A percentile compares a stretch with the other conserved stretches of the same genome.
phyloP scores from a whole-genome alignment of 306 rosid species.

The Rosa lucieae region DNA sequence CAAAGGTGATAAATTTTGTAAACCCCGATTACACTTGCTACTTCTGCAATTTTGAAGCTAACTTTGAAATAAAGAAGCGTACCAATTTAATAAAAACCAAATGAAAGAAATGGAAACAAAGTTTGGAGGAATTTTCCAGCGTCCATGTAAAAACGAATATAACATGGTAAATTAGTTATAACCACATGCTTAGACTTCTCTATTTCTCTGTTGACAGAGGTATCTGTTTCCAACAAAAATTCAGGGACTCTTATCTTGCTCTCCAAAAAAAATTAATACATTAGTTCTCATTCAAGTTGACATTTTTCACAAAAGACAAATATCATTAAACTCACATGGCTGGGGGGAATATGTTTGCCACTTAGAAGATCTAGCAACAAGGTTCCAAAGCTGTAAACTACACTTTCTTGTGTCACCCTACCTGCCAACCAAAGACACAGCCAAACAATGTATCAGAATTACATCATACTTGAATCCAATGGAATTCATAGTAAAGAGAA shows the following conservation, averaged over 20 bases:
- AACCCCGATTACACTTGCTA: background rate
- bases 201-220: background rate
- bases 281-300: background rate
- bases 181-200: background rate
- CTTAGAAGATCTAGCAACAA: conserved; percentile 89
- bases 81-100: background rate
- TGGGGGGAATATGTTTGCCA: conserved; percentile 93
- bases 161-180: background rate
- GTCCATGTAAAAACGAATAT: background rate
- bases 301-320: background rate
- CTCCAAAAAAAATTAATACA: background rate
- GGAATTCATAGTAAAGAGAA: background rate
- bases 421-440: conserved; percentile 49
- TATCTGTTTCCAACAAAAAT: background rate
- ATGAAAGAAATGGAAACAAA: background rate
- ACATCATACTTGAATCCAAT: background rate
- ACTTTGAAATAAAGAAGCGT: background rate
- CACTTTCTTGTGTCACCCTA: conserved; percentile 89
- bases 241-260: background rate
- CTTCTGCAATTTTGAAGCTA: background rate
- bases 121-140: background rate
- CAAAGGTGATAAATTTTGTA: background rate
- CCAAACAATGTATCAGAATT: background rate
- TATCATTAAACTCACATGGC: conserved; percentile 61
- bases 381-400: conserved; percentile 89